A percentile compares a stretch with the other conserved stretches of the same genome.
Evolutionary conservation across 2,329 filamentous ascomycete genomes (phyloP).

Genomic region (Didymella exigua): DNA sequence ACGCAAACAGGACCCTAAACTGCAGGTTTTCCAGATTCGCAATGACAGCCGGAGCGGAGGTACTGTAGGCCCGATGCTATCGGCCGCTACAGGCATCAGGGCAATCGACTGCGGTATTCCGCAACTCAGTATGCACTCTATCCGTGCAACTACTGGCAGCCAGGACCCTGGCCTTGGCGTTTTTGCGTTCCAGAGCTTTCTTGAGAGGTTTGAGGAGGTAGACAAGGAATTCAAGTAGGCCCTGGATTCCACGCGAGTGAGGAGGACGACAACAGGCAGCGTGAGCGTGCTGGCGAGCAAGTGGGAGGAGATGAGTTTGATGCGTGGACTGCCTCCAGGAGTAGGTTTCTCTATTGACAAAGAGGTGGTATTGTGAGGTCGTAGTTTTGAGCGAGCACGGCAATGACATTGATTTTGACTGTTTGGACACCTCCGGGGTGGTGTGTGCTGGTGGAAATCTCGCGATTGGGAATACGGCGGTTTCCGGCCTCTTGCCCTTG

Average conservation of each 20-base stretch:
- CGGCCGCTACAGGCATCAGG: constrained; percentile 77
- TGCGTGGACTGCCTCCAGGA: neutral
- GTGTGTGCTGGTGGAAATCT: neutral
- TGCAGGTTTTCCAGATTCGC: constrained; percentile 92
- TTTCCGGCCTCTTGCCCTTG: too few species aligned
- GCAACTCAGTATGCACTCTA: constrained; percentile 92
- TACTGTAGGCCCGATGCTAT: constrained; percentile 93
- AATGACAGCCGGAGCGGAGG: constrained; percentile 90
- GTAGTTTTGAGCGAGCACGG: neutral
- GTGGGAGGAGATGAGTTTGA: constrained; percentile 6
- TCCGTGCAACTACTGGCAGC: constrained; percentile 84
- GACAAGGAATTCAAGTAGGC: constrained; percentile 72
- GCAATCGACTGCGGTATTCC: constrained; percentile 88
- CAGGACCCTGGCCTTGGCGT: constrained; percentile 88
- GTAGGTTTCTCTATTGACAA: neutral
- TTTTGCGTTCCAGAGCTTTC: constrained; percentile 85
- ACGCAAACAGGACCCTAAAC: constrained; percentile 55
- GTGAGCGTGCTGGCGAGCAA: neutral
- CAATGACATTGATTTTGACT: neutral
- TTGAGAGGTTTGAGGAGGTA: constrained; percentile 83
- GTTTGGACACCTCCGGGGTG: neutral
- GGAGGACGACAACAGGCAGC: neutral
- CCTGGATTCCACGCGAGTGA: neutral
- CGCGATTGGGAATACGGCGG: too few species aligned
- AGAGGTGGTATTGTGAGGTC: neutral